Percentiles rank a stretch among this genome's conserved stretches.
Conservation (phyloP, 2,329 filamentous ascomycete genomes). For the Apiospora koreana region DNA sequence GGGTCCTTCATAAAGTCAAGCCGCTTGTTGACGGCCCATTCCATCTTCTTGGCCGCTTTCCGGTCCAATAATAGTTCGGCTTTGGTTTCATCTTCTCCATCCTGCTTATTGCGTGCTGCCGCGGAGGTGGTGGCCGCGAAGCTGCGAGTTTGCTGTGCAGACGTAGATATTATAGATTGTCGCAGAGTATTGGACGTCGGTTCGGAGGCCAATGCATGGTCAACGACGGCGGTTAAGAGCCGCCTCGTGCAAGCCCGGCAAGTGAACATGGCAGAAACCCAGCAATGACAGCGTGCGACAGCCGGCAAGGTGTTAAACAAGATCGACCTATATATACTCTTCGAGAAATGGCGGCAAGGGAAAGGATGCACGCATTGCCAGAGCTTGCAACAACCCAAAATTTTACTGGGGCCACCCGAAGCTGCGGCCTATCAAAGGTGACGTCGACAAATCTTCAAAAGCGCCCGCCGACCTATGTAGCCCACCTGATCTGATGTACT, state of each 20-base stretch:
- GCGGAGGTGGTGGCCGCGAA: not conserved
- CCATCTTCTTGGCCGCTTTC: not conserved
- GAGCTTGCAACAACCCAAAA: not conserved
- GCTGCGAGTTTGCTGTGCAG: not conserved
- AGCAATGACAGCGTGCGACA: not conserved
- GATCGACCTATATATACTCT: not conserved
- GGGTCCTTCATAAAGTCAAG: slow-evolving; percentile 69
- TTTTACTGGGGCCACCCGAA: not conserved
- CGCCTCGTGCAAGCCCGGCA: slow-evolving; percentile 8
- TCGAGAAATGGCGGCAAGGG: not conserved
- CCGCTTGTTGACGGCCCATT: slow-evolving; percentile 52
- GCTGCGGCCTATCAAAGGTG: not conserved
- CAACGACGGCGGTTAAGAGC: not conserved
- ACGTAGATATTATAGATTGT: not conserved
- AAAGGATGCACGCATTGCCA: not conserved
- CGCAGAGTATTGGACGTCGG: not conserved
- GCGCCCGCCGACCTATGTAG: not conserved
- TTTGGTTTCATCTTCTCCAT: not conserved
- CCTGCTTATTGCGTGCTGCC: not conserved
- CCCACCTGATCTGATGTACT: not conserved
- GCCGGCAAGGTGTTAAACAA: not conserved
- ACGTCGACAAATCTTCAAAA: not conserved
- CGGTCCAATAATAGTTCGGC: not conserved
- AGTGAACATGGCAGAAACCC: not conserved
- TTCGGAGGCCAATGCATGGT: not conserved